Evolutionary conservation across 2,329 filamentous ascomycete genomes (phyloP).

Genomic region (Beauveria scarabaeidicola): DNA sequence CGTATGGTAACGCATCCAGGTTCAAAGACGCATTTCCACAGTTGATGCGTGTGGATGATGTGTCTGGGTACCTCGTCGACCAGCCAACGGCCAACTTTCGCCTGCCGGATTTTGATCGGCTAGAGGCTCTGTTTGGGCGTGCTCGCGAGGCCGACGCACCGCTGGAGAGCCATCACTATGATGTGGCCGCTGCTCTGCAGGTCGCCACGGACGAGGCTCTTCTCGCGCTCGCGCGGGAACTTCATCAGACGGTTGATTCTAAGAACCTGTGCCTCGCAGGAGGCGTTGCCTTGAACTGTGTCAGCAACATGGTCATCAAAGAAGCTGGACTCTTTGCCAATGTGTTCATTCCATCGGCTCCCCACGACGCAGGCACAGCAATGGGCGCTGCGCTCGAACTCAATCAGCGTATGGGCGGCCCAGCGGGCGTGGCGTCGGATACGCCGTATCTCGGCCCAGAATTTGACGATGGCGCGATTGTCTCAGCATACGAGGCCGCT

Average conservation of each 20-base stretch:
- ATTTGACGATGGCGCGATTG: background rate
- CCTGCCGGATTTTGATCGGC: background rate
- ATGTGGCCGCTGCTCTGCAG: conserved; percentile 3
- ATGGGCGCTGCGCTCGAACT: conserved; percentile 3
- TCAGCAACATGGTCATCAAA: conserved; percentile 2
- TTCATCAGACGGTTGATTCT: background rate
- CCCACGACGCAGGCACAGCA: background rate
- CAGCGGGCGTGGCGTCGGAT: background rate
- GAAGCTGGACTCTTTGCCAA: conserved; percentile 2
- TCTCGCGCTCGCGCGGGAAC: background rate
- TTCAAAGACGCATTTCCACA: background rate
- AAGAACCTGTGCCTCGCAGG: conserved; percentile 3
- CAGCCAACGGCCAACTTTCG: background rate
- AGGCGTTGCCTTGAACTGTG: conserved; percentile 4
- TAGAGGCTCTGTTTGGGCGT: conserved; percentile 2
- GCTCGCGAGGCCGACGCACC: background rate
- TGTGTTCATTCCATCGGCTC: background rate
- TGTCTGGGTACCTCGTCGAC: background rate
- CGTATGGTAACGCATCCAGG: background rate
- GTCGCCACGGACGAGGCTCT: conserved; percentile 3
- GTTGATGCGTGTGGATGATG: background rate
- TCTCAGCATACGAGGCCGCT: background rate
- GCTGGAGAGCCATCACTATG: conserved; percentile 1
- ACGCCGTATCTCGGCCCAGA: conserved; percentile 6
- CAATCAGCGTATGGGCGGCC: background rate